Evolutionary conservation across 2,329 filamentous ascomycete species (phyloP).

Genomic region (Colletotrichum sp.): DNA sequence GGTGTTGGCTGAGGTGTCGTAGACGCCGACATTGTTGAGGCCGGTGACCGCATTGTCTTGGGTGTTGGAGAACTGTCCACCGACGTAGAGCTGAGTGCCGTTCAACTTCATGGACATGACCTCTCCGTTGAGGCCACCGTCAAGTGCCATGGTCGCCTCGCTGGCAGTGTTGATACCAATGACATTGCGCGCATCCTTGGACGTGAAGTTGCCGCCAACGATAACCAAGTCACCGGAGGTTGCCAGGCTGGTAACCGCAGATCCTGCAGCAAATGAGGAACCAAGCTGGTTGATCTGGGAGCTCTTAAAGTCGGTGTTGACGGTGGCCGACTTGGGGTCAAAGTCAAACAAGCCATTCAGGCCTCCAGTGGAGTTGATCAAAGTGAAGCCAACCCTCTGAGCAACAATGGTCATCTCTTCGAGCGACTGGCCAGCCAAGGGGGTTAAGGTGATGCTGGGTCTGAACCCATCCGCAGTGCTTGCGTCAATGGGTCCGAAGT

Average conservation of each 20-base stretch:
- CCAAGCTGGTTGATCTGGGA: conserved; percentile 82
- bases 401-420: conserved; percentile 81
- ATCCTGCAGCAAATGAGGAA: conserved; percentile 68
- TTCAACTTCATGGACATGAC: conserved; percentile 76
- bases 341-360: conserved; percentile 93
- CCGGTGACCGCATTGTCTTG: conserved; percentile 63
- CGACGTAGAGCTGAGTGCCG: conserved; percentile 74
- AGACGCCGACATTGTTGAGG: conserved; percentile 78
- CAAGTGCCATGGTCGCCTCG: conserved; percentile 63
- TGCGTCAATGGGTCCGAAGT: conserved; percentile 83
- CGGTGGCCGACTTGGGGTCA: conserved; percentile 65
- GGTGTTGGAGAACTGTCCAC: conserved; percentile 83
- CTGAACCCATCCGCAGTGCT: conserved; percentile 71
- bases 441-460: conserved; percentile 79
- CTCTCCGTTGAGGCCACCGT: conserved; percentile 78
- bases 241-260: conserved; percentile 73
- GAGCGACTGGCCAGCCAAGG: conserved; percentile 66
- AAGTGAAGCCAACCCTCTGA: conserved; percentile 80
- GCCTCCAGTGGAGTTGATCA: conserved; percentile 76
- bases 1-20: conserved; percentile 67
- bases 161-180: conserved; percentile 73
- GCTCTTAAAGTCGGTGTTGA: conserved; percentile 68
- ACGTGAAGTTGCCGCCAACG: conserved; percentile 85
- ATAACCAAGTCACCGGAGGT: conserved; percentile 70
- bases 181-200: conserved; percentile 73